Evolutionary conservation across 768 basidiomycete genomes (phyloP).

Genomic region (Russula emetica): DNA sequence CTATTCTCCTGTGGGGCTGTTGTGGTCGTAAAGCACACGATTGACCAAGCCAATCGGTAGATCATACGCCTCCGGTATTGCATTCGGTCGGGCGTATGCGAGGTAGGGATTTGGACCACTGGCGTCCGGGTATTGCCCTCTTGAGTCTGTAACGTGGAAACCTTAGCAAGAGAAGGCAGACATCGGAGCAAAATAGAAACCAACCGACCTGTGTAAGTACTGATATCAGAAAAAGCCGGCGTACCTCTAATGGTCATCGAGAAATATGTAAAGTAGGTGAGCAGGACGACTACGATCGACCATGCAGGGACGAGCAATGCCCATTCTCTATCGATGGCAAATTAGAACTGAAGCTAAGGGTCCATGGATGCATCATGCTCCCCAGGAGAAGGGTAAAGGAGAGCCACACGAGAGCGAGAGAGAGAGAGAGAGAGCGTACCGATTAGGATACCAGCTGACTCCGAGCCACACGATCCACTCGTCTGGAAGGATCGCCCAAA

Average conservation of each 20-base stretch:
- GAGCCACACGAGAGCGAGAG: not conserved
- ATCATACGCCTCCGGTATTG: slow-evolving; percentile 69
- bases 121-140: slow-evolving; percentile 47
- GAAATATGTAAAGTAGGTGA: slow-evolving; percentile 75
- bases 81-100: slow-evolving; percentile 42
- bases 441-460: slow-evolving; percentile 82
- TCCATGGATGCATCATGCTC: not conserved
- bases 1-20: not conserved
- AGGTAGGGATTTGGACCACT: slow-evolving; percentile 44
- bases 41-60: slow-evolving; percentile 80
- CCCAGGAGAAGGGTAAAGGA: not conserved
- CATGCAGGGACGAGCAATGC: slow-evolving; percentile 76
- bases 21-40: slow-evolving; percentile 52
- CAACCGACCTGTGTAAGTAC: slow-evolving; percentile 64
- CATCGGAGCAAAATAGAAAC: slow-evolving; percentile 23
- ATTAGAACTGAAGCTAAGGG: not conserved
- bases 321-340: slow-evolving; percentile 62
- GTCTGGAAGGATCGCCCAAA: slow-evolving; percentile 82
- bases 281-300: slow-evolving; percentile 61
- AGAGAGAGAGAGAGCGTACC: slow-evolving; percentile 42
- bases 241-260: slow-evolving; percentile 68
- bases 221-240: slow-evolving; percentile 63
- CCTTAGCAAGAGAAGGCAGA: not conserved
- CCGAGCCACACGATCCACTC: slow-evolving; percentile 60
- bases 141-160: slow-evolving; percentile 45